Evolutionary conservation across 2,329 filamentous ascomycete species (phyloP).

Genomic region (Huntiella savannae): DNA sequence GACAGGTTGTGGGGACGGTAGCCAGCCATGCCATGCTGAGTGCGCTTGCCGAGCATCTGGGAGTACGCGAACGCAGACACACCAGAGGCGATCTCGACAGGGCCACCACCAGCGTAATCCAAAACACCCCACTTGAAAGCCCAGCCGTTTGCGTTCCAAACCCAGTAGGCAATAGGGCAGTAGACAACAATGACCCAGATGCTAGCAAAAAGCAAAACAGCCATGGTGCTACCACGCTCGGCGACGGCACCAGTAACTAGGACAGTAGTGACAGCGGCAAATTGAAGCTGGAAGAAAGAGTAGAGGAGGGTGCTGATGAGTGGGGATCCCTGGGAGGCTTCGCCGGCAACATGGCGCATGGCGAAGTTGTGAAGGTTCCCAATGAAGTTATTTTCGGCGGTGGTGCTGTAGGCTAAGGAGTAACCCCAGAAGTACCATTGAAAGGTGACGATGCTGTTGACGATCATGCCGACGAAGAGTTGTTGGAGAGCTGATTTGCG

Average conservation of each 20-base stretch:
- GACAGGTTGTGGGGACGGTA: constrained; percentile 98
- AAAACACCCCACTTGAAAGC: constrained; percentile 75
- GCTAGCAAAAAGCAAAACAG: constrained; percentile 88
- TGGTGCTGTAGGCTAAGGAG: constrained; percentile 73
- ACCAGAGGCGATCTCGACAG: constrained; percentile 92
- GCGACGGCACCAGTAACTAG: constrained; percentile 85
- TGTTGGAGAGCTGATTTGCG: constrained; percentile 93
- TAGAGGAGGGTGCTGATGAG: constrained; percentile 80
- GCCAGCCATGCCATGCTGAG: constrained; percentile 99
- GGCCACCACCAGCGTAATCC: constrained; percentile 90
- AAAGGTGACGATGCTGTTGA: constrained; percentile 76
- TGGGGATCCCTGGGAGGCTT: constrained; percentile 73
- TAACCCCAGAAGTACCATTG: constrained; percentile 99
- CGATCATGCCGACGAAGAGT: constrained; percentile 95
- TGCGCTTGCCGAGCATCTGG: constrained; percentile 81
- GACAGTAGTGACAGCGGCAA: constrained; percentile 78
- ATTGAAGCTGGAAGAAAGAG: constrained; percentile 98
- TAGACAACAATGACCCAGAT: constrained; percentile 95
- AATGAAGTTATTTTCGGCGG: constrained; percentile 74
- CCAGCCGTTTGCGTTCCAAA: constrained; percentile 92
- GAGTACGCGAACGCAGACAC: constrained; percentile 89
- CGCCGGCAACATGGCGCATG: constrained; percentile 62
- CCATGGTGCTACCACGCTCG: constrained; percentile 80
- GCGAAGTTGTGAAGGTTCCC: constrained; percentile 81
- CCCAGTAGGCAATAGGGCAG: constrained; percentile 92